These are phyloP conservation scores for Houttuynia cordata DNA, from an alignment of 164 flowering plant genomes.

Conservation along the genomic window DNA sequence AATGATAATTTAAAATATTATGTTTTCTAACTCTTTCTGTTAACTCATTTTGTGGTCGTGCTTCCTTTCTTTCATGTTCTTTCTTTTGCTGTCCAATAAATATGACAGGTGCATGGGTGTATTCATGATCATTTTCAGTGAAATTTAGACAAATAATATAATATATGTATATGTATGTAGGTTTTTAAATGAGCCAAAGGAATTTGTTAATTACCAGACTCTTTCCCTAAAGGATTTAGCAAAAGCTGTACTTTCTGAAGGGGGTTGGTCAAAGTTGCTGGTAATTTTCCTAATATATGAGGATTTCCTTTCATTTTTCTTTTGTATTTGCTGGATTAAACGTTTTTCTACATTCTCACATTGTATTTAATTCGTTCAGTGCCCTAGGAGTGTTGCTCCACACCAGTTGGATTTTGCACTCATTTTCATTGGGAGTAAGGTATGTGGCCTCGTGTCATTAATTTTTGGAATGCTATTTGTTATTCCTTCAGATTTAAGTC, in stretches of 20 bases:
- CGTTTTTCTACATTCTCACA: background rate
- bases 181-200: conserved; percentile 18
- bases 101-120: too few relatives aligned
- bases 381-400: conserved; percentile 30
- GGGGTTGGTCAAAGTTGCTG: conserved; percentile 75
- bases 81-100: too few relatives aligned
- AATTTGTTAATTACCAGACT: conserved; percentile 52
- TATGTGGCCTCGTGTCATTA: conserved; percentile 11
- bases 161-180: conserved; percentile 10
- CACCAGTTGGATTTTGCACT: conserved; percentile 52
- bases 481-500: background rate
- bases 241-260: conserved; percentile 44
- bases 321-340: background rate
- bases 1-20: too few relatives aligned
- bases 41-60: too few relatives aligned
- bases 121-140: too few relatives aligned
- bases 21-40: too few relatives aligned
- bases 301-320: background rate
- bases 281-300: conserved; percentile 25
- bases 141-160: background rate
- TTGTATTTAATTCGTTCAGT: conserved; percentile 26
- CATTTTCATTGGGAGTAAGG: conserved; percentile 73
- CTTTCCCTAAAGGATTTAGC: conserved; percentile 58
- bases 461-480: too few relatives aligned
- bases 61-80: too few relatives aligned